These are phyloP conservation scores for Malassezia equina DNA, from an alignment of 1,284 basidiomycete genomes.

Conservation along the genomic window DNA sequence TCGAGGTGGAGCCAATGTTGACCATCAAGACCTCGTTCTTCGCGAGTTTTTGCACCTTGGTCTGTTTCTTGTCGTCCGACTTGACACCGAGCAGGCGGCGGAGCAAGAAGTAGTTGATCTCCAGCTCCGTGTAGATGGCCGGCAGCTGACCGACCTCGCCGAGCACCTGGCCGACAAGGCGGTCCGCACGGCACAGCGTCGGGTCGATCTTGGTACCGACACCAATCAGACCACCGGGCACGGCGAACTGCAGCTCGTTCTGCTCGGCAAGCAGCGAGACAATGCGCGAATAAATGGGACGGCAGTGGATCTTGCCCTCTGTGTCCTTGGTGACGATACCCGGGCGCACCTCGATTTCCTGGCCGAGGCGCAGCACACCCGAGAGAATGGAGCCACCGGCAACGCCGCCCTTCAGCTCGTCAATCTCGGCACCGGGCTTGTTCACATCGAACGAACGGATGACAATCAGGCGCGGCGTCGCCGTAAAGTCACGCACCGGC, in stretches of 20 bases:
- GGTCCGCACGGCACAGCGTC: slow-evolving; percentile 89
- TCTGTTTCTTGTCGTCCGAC: slow-evolving; percentile 95
- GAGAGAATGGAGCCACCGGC: slow-evolving; percentile 91
- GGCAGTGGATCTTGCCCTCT: slow-evolving; percentile 78
- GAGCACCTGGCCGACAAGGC: slow-evolving; percentile 89
- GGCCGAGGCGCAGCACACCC: slow-evolving; percentile 77
- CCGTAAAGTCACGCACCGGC: slow-evolving; percentile 80
- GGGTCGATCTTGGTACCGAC: slow-evolving; percentile 95
- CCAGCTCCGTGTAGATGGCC: slow-evolving; percentile 79
- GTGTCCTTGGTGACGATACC: slow-evolving; percentile 93
- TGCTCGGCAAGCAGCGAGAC: slow-evolving; percentile 86
- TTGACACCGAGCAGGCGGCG: slow-evolving; percentile 93
- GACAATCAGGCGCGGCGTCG: slow-evolving; percentile 85
- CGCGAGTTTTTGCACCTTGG: slow-evolving; percentile 74
- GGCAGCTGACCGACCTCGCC: slow-evolving; percentile 87
- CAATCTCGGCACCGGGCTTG: slow-evolving; percentile 92
- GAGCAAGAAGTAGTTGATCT: slow-evolving; percentile 58
- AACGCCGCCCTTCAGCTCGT: slow-evolving; percentile 94
- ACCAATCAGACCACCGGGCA: slow-evolving; percentile 94
- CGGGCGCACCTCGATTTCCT: slow-evolving; percentile 93
- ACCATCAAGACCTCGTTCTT: slow-evolving; percentile 76
- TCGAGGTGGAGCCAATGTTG: slow-evolving; percentile 50
- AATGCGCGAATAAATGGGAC: slow-evolving; percentile 84
- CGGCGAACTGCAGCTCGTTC: slow-evolving; percentile 86
- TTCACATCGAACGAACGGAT: slow-evolving; percentile 99